Base-by-base conservation (phyloP, 306 rosid species). In the Dalbergia oliveri region DNA sequence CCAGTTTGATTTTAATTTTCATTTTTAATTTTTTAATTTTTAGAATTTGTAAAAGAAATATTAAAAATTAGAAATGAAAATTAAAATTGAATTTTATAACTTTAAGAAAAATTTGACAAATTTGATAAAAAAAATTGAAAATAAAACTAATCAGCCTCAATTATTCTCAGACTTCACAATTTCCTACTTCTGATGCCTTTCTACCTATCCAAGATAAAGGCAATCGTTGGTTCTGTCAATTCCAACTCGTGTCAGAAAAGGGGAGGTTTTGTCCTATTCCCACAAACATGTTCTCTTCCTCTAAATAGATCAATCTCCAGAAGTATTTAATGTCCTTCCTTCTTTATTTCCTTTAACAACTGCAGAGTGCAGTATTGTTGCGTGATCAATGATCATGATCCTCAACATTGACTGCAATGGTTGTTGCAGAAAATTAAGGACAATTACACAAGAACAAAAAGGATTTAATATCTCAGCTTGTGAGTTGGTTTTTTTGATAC, bases 371-470 rank as follows among this genome's bases (percentile, higher is more conserved):
- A 91, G 93, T 77, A 75, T 33, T 68, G 63, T 61, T 86, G 88
- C 85, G 81, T 89, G 93, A 57, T 80, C 31, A 26, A 26, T 26
- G 31, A 26, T 26, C 31, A 49, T 89, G 87, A 84, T 86, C 81
- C 85, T 89, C 88, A 89, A 85, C 66, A 59, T 87, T 63, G 91
- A 88, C 61, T 88, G 95, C 86, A 82, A 88, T 61, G 81, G 72
- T 51, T 88, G 94, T 37, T 84, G 82, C 78, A 77, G 84, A 56
- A 90, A 87, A 77, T 56, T 79, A 9, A 87, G 71, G 21, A 87
- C 88, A 87, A 90, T 47, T n/a, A 16, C 16, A 8, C 21, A 54
- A 7, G 60, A 2, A 54, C 6, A 86, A 50, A 86, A 53, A 57
- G 79, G 45, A 23, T 39, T 59, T n/a, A 12, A 10, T 26, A 12